A percentile compares a stretch with the other conserved stretches of the same genome.
Evolutionary conservation across 106 monocot species (phyloP).

Genomic region (Acanthochlamys bracteata): DNA sequence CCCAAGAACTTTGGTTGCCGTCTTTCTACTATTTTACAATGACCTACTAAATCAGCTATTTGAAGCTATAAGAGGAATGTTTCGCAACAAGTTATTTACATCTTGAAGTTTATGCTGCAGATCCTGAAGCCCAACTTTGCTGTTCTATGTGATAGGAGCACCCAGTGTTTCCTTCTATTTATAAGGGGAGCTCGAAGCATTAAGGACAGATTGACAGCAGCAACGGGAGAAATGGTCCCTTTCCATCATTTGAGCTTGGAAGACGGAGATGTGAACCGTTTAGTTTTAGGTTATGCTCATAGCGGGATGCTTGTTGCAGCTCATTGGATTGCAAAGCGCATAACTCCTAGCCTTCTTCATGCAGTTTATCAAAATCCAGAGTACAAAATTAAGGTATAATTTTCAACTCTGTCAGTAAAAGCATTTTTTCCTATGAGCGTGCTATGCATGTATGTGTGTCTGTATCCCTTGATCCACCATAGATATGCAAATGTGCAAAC

Average conservation of each 20-base stretch:
- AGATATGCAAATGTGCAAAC: too few species aligned
- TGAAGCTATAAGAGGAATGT: too few species aligned
- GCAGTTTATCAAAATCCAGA: slow-evolving; percentile 34
- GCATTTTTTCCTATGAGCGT: background rate
- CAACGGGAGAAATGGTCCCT: slow-evolving; percentile 49
- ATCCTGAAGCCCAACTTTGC: slow-evolving; percentile 52
- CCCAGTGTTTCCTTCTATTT: slow-evolving; percentile 39
- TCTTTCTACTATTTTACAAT: background rate
- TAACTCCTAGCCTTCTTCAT: slow-evolving; percentile 27
- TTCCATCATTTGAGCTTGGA: slow-evolving; percentile 43
- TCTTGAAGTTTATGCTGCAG: slow-evolving; percentile 23
- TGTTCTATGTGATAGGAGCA: slow-evolving; percentile 29
- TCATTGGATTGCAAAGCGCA: slow-evolving; percentile 47
- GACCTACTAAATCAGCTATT: too few species aligned
- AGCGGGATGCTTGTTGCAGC: slow-evolving; percentile 68
- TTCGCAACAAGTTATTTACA: too few species aligned
- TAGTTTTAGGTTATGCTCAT: slow-evolving; percentile 58
- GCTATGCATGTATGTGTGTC: too few species aligned
- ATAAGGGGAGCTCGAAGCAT: slow-evolving; percentile 53
- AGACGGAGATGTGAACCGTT: slow-evolving; percentile 31
- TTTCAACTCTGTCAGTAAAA: too few species aligned
- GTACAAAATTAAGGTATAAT: slow-evolving; percentile 43
- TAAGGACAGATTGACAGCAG: slow-evolving; percentile 55
- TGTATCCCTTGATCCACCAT: too few species aligned
- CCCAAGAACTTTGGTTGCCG: background rate